phyloP scores from a whole-genome alignment of 257 asterid genomes.

The Orobanche coerulescens region DNA sequence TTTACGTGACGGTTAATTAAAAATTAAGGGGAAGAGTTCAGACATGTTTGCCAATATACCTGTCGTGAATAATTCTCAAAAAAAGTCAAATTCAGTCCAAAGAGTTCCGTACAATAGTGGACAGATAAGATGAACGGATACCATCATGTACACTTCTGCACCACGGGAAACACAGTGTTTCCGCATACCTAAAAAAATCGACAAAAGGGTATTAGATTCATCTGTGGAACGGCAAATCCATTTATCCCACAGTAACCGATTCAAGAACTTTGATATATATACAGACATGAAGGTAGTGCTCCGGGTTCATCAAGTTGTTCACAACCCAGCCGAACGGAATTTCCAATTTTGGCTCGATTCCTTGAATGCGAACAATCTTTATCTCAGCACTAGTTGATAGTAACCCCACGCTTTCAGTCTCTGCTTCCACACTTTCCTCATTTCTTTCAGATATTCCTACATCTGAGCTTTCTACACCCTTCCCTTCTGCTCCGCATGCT shows the following conservation, averaged over 20 bases:
- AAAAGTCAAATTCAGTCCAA: no score
- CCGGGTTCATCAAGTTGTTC: constrained; percentile 89
- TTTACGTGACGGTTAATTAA: no score
- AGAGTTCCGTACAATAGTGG: no score
- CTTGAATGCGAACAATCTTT: constrained; percentile 78
- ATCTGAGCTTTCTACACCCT: constrained; percentile 39
- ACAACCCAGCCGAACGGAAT: constrained; percentile 93
- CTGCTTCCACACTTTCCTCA: constrained; percentile 31
- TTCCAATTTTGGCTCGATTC: constrained; percentile 77
- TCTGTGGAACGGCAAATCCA: background rate
- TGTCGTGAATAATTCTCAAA: background rate
- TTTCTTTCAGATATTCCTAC: constrained; percentile 31
- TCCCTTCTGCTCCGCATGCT: constrained; percentile 27
- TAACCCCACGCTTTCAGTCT: constrained; percentile 19
- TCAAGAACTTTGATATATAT: constrained; percentile 50
- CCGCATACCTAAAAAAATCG: background rate
- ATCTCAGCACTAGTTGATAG: constrained; percentile 43
- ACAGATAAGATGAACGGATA: no score
- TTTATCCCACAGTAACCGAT: constrained; percentile 32
- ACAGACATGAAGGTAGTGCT: constrained; percentile 88
- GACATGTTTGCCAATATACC: background rate
- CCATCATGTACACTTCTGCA: constrained; percentile 22
- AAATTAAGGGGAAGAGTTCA: background rate
- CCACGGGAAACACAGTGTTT: background rate
- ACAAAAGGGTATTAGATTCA: background rate